Evolutionary conservation across 345 rosid genomes (phyloP).

Genomic region (Adansonia digitata): DNA sequence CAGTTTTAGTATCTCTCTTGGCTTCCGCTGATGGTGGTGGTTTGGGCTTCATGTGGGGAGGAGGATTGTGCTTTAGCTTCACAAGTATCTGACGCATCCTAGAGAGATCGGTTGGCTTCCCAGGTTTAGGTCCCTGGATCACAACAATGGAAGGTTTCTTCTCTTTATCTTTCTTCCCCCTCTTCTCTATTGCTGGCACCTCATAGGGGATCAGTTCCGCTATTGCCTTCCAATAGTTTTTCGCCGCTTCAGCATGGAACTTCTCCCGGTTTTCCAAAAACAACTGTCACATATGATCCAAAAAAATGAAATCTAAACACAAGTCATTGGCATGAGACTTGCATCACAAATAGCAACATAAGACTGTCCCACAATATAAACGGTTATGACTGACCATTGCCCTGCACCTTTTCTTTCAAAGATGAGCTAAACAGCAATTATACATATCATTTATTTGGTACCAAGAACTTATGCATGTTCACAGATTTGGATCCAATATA

Average conservation of each 20-base stretch:
- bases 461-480: not conserved
- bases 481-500: not conserved
- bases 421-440: not conserved
- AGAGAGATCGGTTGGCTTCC: slow-evolving; percentile 77
- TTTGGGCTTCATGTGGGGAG: slow-evolving; percentile 50
- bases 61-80: slow-evolving; percentile 51
- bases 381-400: not conserved
- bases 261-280: slow-evolving; percentile 58
- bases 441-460: not conserved
- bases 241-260: slow-evolving; percentile 70
- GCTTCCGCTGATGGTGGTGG: not conserved
- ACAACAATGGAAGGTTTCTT: slow-evolving; percentile 53
- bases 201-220: slow-evolving; percentile 77
- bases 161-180: slow-evolving; percentile 61
- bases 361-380: not conserved
- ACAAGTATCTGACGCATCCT: slow-evolving; percentile 29
- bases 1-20: not conserved
- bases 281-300: slow-evolving; percentile 32
- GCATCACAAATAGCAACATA: not conserved
- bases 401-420: not conserved
- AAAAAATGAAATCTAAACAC: not conserved
- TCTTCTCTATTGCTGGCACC: slow-evolving; percentile 62
- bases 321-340: not conserved
- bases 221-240: slow-evolving; percentile 65
- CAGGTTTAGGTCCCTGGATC: slow-evolving; percentile 85